Conservation (phyloP, 495 filamentous ascomycete genomes). For the Bombardia bombarda region DNA sequence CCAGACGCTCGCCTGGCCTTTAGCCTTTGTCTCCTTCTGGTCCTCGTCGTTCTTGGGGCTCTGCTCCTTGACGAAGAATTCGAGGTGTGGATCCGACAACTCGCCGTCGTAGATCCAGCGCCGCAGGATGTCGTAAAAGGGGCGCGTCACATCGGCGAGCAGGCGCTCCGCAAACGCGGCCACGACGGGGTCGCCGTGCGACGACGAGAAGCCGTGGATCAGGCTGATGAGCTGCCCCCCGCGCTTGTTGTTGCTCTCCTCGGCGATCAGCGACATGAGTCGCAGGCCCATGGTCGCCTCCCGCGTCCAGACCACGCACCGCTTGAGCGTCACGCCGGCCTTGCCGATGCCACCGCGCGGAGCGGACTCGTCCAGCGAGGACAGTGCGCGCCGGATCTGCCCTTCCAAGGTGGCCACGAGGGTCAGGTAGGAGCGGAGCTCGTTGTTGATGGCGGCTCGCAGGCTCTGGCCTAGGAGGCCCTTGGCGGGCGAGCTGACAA, state of each 20-base stretch:
- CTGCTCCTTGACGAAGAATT: conserved; percentile 92
- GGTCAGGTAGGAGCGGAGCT: conserved; percentile 86
- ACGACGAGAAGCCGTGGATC: conserved; percentile 87
- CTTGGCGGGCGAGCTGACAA: conserved; percentile 60
- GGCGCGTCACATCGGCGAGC: conserved; percentile 81
- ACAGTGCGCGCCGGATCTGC: conserved; percentile 78
- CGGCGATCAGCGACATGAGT: conserved; percentile 87
- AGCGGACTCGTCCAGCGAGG: conserved; percentile 56
- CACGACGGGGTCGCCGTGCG: conserved; percentile 93
- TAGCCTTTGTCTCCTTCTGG: conserved; percentile 46
- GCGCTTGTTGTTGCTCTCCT: conserved; percentile 76
- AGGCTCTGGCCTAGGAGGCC: conserved; percentile 85
- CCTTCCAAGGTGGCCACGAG: conserved; percentile 88
- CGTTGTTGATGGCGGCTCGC: conserved; percentile 76
- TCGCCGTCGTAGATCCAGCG: conserved; percentile 99
- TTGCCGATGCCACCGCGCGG: conserved; percentile 64
- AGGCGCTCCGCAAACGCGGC: conserved; percentile 90
- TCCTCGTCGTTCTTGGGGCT: conserved; percentile 27
- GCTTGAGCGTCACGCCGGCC: conserved; percentile 88
- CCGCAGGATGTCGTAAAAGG: conserved; percentile 94
- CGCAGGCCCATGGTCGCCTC: conserved; percentile 96
- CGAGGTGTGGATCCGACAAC: conserved; percentile 86
- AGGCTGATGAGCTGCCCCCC: conserved; percentile 91
- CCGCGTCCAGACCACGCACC: conserved; percentile 94
- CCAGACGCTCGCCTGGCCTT: conserved; percentile 85